Conservation (phyloP, 2,329 filamentous ascomycete species). For the Sphaerulina populicola region DNA sequence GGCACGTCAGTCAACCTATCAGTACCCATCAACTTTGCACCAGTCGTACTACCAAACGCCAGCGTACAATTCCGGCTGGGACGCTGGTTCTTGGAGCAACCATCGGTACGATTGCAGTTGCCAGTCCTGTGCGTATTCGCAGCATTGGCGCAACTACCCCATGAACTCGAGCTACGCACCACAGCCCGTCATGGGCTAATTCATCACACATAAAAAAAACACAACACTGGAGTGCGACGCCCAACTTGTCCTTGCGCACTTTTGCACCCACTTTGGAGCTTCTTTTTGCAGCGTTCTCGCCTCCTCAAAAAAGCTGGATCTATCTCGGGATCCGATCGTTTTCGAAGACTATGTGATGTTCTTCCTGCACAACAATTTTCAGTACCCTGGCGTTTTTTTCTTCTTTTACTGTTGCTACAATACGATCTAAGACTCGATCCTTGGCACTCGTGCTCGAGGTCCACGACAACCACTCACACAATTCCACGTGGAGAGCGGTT, state of each 20-base stretch:
- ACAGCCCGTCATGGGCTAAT: slow-evolving; percentile 7
- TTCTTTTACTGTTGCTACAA: slow-evolving; percentile 1
- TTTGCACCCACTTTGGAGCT: not conserved
- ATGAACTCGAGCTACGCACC: slow-evolving; percentile 26
- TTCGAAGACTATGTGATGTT: slow-evolving; percentile 10
- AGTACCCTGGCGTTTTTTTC: slow-evolving; percentile 1
- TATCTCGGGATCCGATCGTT: not conserved
- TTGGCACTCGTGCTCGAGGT: not conserved
- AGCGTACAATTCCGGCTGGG: slow-evolving; percentile 29
- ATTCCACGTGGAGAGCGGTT: not conserved
- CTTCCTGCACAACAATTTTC: slow-evolving; percentile 10
- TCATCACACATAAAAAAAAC: not conserved
- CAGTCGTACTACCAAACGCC: slow-evolving; percentile 26
- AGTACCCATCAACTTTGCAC: slow-evolving; percentile 24
- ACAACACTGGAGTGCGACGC: not conserved
- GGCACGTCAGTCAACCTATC: slow-evolving; percentile 27
- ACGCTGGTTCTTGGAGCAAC: slow-evolving; percentile 29
- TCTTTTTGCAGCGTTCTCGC: slow-evolving; percentile 13
- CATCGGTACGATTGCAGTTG: slow-evolving; percentile 34
- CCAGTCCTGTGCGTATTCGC: slow-evolving; percentile 30
- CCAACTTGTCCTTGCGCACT: not conserved
- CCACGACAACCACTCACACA: not conserved
- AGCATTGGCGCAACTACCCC: slow-evolving; percentile 31
- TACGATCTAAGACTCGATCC: not conserved
- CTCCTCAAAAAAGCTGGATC: slow-evolving; percentile 10